phyloP scores from a whole-genome alignment of 2,329 filamentous ascomycete genomes.

The Botrytis deweyae region DNA sequence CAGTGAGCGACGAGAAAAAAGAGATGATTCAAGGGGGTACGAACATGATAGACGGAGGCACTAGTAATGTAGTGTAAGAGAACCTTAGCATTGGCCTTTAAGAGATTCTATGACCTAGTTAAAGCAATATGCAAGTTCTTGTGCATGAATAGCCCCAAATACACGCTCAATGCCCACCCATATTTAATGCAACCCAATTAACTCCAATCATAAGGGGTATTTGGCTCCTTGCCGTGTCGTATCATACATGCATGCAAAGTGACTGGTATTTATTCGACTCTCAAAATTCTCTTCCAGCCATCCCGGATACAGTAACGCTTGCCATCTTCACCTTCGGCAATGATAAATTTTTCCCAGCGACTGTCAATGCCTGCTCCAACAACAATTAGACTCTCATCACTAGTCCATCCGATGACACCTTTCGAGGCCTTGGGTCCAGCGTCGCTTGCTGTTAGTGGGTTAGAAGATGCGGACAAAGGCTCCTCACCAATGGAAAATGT shows the following conservation, averaged over 20 bases:
- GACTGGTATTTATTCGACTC: slow-evolving; percentile 30
- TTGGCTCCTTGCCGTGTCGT: slow-evolving; percentile 6
- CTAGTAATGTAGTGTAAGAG: slow-evolving; percentile 16
- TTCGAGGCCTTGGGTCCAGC: slow-evolving; percentile 61
- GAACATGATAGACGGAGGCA: slow-evolving; percentile 23
- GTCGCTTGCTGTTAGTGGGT: slow-evolving; percentile 47
- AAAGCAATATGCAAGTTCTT: slow-evolving; percentile 1
- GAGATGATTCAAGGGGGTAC: slow-evolving; percentile 26
- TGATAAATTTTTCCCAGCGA: slow-evolving; percentile 82
- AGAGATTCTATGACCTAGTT: background rate
- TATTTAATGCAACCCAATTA: slow-evolving; percentile 2
- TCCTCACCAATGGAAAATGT: slow-evolving; percentile 85
- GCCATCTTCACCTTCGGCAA: slow-evolving; percentile 68
- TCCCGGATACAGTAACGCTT: slow-evolving; percentile 66
- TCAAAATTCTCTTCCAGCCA: slow-evolving; percentile 80
- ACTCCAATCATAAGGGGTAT: slow-evolving; percentile 16
- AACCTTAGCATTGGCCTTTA: background rate
- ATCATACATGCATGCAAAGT: slow-evolving; percentile 2
- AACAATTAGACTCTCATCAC: slow-evolving; percentile 71
- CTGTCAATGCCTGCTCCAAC: slow-evolving; percentile 78
- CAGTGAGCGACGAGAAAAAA: slow-evolving; percentile 18
- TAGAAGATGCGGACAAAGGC: slow-evolving; percentile 59
- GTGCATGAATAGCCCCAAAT: slow-evolving; percentile 1
- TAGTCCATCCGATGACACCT: slow-evolving; percentile 81
- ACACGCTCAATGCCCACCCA: background rate